Base-by-base conservation (phyloP, 495 filamentous ascomycete genomes). In the Aspergillus sclerotiicarbonarius region DNA sequence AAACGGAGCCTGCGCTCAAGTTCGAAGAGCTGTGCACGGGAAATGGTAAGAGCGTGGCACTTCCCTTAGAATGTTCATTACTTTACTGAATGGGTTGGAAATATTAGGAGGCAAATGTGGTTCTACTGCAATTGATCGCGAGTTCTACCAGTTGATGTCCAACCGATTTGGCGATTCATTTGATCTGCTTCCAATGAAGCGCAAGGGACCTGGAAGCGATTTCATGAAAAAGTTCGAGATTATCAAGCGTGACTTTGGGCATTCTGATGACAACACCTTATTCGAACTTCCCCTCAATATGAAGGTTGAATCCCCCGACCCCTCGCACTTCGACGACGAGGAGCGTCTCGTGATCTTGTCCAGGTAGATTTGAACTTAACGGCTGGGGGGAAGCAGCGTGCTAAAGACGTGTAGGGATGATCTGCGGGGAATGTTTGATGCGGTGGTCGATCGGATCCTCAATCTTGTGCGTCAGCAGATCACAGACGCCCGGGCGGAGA, bases 381-480 rank as follows among this genome's bases (percentile, higher is more conserved):
- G n/a, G n/a, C n/a, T n/a, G n/a, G n/a, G n/a, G n/a, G n/a, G n/a
- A n/a, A n/a, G n/a, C n/a, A n/a, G n/a, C n/a, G n/a, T n/a, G n/a
- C n/a, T n/a, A n/a, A n/a, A n/a, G n/a, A 18, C 19, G 9, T 16
- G 10, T 35, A 57, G 54, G 30, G 53, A 54, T 32, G 80, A 82
- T 25, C 46, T 84, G 37, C 64, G 67, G 30, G 68, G 57, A 6
- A 74, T 83, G 51, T 84, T 84, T 62, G 76, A 82, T 51, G 77
- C 77, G 10, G 80, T 87, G 48, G 80, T 87, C 7, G 73, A 84
- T 20, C 68, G 78, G 48, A 70, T 88, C 6, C 79, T 88, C 29
- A 74, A 81, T 46, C 19, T 78, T 81, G 9, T 85, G 86, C 64
- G 44, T 18, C 12, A 44, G 18, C 30, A 49, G 19, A 29, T 82